Percentiles rank a stretch among this genome's conserved stretches.
Evolutionary conservation across 805 yeast genomes (phyloP).

Genomic region (Cyberlindnera lachancei): DNA sequence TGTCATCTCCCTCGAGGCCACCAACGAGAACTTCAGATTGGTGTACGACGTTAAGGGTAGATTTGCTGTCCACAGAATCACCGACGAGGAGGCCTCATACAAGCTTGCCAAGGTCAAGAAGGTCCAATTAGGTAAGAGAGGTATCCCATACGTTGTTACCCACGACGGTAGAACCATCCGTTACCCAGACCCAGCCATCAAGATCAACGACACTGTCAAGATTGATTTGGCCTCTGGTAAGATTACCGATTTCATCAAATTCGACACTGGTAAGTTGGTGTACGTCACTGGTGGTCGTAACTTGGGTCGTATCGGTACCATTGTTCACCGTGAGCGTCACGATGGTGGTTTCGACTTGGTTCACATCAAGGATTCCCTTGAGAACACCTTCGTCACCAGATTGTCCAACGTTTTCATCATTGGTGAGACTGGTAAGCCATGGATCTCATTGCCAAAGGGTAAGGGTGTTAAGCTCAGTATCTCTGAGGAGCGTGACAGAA

Average conservation of each 20-base stretch:
- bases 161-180: conserved; percentile 99
- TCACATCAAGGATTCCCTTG: conserved; percentile 92
- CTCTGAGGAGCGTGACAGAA: conserved; percentile 97
- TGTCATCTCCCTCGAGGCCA: conserved; percentile 93
- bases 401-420: conserved; percentile 86
- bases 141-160: conserved; percentile 96
- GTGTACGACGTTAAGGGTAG: conserved; percentile 98
- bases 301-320: conserved; percentile 97
- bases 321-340: conserved; percentile 94
- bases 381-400: conserved; percentile 94
- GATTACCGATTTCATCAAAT: conserved; percentile 81
- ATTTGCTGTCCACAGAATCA: conserved; percentile 98
- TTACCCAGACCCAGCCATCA: conserved; percentile 97
- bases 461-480: conserved; percentile 96
- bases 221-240: conserved; percentile 94
- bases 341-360: conserved; percentile 98
- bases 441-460: conserved; percentile 96
- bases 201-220: conserved; percentile 97
- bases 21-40: conserved; percentile 99
- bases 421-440: conserved; percentile 94
- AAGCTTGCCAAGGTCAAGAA: conserved; percentile 97
- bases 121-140: conserved; percentile 97
- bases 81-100: conserved; percentile 97
- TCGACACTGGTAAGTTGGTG: conserved; percentile 87
- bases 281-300: conserved; percentile 98